Evolutionary conservation across 768 basidiomycete genomes (phyloP).

Genomic region (Phaeotremella fagi): DNA sequence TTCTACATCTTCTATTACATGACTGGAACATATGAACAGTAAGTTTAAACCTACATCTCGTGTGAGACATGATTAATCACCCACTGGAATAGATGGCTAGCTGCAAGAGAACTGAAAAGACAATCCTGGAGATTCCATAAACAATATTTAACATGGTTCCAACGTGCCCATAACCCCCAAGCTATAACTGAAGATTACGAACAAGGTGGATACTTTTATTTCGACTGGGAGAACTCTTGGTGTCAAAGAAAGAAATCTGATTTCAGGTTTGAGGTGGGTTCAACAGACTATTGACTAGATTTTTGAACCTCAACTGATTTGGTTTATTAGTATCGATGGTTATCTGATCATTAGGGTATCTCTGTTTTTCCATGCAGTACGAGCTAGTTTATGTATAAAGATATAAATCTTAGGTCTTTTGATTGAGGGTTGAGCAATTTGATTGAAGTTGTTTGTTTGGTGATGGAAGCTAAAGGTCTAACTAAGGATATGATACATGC

Average conservation of each 20-base stretch:
- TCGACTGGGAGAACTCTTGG: slow-evolving; percentile 99
- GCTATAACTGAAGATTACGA: slow-evolving; percentile 99
- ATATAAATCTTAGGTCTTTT: not conserved
- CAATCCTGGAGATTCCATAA: slow-evolving; percentile 99
- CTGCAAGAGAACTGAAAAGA: slow-evolving; percentile 92
- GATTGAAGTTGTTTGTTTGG: too few species aligned
- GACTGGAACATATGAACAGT: slow-evolving; percentile 98
- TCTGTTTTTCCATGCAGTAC: too few species aligned
- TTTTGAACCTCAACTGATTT: not conserved
- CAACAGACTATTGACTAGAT: not conserved
- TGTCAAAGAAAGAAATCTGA: slow-evolving; percentile 97
- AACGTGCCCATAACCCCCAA: slow-evolving; percentile 93
- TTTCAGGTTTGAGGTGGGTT: slow-evolving; percentile 63
- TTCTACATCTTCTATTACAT: slow-evolving; percentile 99
- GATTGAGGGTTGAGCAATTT: too few species aligned
- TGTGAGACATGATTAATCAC: not conserved
- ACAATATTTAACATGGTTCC: slow-evolving; percentile 99
- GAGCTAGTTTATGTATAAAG: not conserved
- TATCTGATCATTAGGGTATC: slow-evolving; percentile 71
- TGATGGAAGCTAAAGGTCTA: too few species aligned
- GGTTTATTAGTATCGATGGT: slow-evolving; percentile 68
- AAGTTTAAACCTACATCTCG: not conserved
- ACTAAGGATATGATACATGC: too few species aligned
- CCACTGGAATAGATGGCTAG: slow-evolving; percentile 65
- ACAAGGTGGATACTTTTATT: slow-evolving; percentile 98